Conservation (phyloP, 345 rosid species). For the Aethionema arabicum region DNA sequence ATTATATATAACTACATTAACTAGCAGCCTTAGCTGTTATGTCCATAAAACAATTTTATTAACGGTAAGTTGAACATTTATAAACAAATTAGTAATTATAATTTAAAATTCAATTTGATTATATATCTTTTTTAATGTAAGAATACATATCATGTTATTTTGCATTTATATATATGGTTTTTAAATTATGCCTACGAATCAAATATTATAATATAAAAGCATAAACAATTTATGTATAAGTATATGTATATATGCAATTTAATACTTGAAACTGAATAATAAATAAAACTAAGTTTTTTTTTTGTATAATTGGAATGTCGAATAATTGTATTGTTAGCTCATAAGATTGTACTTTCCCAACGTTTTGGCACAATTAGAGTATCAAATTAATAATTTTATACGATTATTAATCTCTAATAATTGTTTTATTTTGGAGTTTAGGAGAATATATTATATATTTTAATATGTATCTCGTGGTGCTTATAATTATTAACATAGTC, state of each 20-base stretch:
- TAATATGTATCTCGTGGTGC: background rate
- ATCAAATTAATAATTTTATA: background rate
- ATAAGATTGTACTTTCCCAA: conserved; percentile 28
- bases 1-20: conserved; percentile 16
- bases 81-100: background rate
- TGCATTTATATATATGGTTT: no score
- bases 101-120: no score
- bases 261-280: no score
- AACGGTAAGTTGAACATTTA: conserved; percentile 9
- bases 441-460: conserved; percentile 4
- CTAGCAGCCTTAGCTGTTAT: conserved; percentile 37
- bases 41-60: conserved; percentile 21
- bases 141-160: conserved; percentile 34
- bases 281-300: no score
- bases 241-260: no score
- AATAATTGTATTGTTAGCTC: conserved; percentile 23
- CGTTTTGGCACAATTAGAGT: conserved; percentile 27
- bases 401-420: background rate
- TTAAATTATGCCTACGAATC: no score
- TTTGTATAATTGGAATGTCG: no score
- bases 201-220: no score
- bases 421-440: conserved; percentile 12
- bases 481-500: conserved; percentile 1
- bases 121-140: no score
- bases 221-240: no score